phyloP scores from a whole-genome alignment of 139 green algal species.

The Tetradesmus lagerheimii region DNA sequence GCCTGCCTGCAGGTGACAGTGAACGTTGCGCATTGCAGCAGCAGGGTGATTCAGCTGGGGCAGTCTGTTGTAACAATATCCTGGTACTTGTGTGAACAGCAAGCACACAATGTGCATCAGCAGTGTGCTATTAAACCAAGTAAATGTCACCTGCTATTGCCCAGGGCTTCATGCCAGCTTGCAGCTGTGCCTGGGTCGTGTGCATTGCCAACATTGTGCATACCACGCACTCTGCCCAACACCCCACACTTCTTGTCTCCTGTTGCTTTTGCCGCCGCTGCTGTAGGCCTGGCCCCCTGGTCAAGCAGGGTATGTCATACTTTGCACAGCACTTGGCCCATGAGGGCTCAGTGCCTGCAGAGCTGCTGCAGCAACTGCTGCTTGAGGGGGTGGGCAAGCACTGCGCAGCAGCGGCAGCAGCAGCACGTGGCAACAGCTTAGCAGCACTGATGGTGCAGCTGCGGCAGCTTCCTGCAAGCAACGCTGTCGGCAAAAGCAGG shows the following conservation, averaged over 20 bases:
- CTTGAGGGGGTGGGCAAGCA: neutral
- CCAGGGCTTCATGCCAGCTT: neutral
- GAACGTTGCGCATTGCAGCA: neutral
- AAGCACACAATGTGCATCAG: no score
- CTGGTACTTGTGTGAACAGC: no score
- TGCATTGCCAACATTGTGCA: neutral
- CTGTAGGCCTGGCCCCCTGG: slow-evolving; percentile 9
- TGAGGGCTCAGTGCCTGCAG: slow-evolving; percentile 36
- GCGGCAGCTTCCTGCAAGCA: no score
- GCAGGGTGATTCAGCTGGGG: no score
- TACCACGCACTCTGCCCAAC: no score
- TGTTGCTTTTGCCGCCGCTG: neutral
- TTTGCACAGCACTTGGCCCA: slow-evolving; percentile 19
- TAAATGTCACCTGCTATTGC: no score
- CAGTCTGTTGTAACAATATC: no score
- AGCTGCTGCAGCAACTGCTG: slow-evolving; percentile 45
- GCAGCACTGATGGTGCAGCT: slow-evolving; percentile 18
- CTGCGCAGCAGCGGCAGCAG: slow-evolving; percentile 11
- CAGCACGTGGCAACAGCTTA: slow-evolving; percentile 4
- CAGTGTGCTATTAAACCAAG: no score
- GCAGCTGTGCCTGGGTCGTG: neutral
- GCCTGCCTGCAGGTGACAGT: neutral
- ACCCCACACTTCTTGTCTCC: neutral
- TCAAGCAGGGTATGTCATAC: neutral
- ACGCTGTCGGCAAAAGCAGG: neutral